Evolutionary conservation across 768 basidiomycete genomes (phyloP).

Genomic region (Harrya chromipes): DNA sequence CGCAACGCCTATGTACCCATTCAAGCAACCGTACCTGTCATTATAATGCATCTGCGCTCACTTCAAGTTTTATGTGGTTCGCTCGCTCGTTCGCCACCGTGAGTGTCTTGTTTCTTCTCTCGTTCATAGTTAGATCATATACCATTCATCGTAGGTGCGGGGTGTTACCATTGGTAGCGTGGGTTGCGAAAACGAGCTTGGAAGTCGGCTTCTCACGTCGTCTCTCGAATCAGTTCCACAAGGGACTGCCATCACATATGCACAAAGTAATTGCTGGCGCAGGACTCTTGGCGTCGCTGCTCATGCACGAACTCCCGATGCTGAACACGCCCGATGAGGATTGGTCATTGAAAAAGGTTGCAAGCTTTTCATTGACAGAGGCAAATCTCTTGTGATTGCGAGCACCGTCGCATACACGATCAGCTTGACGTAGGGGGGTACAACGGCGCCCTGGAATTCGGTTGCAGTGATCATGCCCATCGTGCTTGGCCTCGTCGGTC

Average conservation of each 20-base stretch:
- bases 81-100: slow-evolving; percentile 36
- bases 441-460: slow-evolving; percentile 40
- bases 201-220: slow-evolving; percentile 36
- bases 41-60: no score
- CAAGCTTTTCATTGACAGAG: slow-evolving; percentile 21
- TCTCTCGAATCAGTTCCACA: slow-evolving; percentile 35
- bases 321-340: background rate
- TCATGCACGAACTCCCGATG: slow-evolving; percentile 7
- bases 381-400: slow-evolving; percentile 33
- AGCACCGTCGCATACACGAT: slow-evolving; percentile 29
- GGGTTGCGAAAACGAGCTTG: slow-evolving; percentile 49
- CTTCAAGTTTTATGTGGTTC: slow-evolving; percentile 40
- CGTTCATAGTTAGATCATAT: background rate
- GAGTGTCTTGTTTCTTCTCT: background rate
- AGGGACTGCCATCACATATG: slow-evolving; percentile 41
- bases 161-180: slow-evolving; percentile 49
- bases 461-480: slow-evolving; percentile 41
- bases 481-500: slow-evolving; percentile 36
- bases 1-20: no score
- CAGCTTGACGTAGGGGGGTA: slow-evolving; percentile 43
- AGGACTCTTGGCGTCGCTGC: slow-evolving; percentile 6
- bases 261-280: slow-evolving; percentile 29
- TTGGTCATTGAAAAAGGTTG: background rate
- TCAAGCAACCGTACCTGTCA: no score
- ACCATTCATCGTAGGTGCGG: slow-evolving; percentile 35